Evolutionary conservation across 2,329 filamentous ascomycete species (phyloP).

Genomic region (Graphilbum sp.): DNA sequence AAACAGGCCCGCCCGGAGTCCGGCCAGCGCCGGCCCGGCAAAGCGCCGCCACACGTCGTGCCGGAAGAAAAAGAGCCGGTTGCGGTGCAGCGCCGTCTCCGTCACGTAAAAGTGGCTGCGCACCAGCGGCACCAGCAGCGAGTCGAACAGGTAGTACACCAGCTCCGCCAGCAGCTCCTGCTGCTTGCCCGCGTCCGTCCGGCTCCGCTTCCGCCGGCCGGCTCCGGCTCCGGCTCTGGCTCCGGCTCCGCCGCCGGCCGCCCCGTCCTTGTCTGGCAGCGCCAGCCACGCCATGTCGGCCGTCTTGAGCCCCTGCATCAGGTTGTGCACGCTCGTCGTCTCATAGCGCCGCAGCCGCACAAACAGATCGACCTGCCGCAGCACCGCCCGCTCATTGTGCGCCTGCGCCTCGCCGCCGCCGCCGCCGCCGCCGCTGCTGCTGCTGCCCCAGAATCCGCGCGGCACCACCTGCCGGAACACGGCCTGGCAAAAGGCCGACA

Average conservation of each 20-base stretch:
- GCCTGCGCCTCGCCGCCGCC: slow-evolving; percentile 25
- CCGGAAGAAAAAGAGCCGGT: slow-evolving; percentile 80
- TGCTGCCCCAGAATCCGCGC: slow-evolving; percentile 59
- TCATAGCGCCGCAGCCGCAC: slow-evolving; percentile 68
- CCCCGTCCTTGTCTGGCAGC: slow-evolving; percentile 28
- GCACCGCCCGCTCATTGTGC: slow-evolving; percentile 45
- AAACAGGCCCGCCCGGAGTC: slow-evolving; percentile 57
- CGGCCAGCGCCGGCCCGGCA: slow-evolving; percentile 52
- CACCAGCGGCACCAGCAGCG: slow-evolving; percentile 72
- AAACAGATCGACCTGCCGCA: slow-evolving; percentile 61
- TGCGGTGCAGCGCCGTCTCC: slow-evolving; percentile 66
- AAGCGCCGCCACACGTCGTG: slow-evolving; percentile 80
- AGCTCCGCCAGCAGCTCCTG: slow-evolving; percentile 69
- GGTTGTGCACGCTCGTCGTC: slow-evolving; percentile 60
- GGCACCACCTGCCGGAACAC: slow-evolving; percentile 60
- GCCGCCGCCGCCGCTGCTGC: too few species aligned
- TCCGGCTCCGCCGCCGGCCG: background rate
- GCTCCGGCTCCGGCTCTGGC: background rate
- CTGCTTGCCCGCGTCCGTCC: slow-evolving; percentile 59
- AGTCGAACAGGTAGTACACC: slow-evolving; percentile 87
- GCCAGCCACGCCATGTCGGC: slow-evolving; percentile 57
- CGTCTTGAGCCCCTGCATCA: slow-evolving; percentile 61
- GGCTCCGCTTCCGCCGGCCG: slow-evolving; percentile 36
- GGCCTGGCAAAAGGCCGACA: slow-evolving; percentile 78
- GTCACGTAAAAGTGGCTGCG: slow-evolving; percentile 87